A percentile compares a stretch with the other conserved stretches of the same genome.
phyloP scores from a whole-genome alignment of 768 basidiomycete genomes.

The Amanita polypyramis region DNA sequence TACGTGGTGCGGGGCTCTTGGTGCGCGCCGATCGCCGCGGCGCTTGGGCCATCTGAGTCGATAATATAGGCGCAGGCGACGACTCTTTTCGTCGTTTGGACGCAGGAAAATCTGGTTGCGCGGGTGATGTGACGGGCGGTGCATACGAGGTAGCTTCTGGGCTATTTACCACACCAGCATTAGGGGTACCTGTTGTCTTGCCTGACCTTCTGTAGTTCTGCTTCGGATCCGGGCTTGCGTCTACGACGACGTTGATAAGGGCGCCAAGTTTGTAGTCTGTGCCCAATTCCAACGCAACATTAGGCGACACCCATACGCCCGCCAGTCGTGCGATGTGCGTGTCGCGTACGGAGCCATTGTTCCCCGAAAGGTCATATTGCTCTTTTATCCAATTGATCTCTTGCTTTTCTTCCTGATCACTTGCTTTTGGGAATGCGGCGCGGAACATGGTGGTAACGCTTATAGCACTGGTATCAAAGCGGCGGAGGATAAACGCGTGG shows the following conservation, averaged over 20 bases:
- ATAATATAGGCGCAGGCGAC: conserved; percentile 29
- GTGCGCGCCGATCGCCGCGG: conserved; percentile 27
- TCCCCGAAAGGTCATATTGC: conserved; percentile 61
- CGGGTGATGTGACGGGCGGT: conserved; percentile 33
- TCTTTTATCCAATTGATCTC: conserved; percentile 83
- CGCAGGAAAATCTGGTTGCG: conserved; percentile 28
- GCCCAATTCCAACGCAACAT: conserved; percentile 59
- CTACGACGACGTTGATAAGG: conserved; percentile 55
- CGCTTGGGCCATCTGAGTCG: conserved; percentile 12
- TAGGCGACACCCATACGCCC: conserved; percentile 74
- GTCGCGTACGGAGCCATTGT: conserved; percentile 64
- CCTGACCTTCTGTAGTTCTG: conserved; percentile 70
- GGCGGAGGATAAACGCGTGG: conserved; percentile 90
- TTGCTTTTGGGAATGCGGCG: conserved; percentile 80
- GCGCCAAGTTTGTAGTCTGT: conserved; percentile 50
- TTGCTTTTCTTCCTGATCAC: conserved; percentile 63
- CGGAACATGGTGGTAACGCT: conserved; percentile 95
- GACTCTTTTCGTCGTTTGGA: conserved; percentile 61
- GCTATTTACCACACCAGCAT: conserved; percentile 18
- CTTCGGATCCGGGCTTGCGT: conserved; percentile 68
- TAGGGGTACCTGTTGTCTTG: conserved; percentile 23
- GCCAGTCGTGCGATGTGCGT: conserved; percentile 64
- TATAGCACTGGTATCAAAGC: conserved; percentile 89
- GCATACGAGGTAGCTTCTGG: conserved; percentile 21
- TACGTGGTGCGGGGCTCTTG: conserved; percentile 30